These are phyloP conservation scores for Gentiana macrophylla DNA, from an alignment of 257 asterid genomes.

Conservation along the genomic window DNA sequence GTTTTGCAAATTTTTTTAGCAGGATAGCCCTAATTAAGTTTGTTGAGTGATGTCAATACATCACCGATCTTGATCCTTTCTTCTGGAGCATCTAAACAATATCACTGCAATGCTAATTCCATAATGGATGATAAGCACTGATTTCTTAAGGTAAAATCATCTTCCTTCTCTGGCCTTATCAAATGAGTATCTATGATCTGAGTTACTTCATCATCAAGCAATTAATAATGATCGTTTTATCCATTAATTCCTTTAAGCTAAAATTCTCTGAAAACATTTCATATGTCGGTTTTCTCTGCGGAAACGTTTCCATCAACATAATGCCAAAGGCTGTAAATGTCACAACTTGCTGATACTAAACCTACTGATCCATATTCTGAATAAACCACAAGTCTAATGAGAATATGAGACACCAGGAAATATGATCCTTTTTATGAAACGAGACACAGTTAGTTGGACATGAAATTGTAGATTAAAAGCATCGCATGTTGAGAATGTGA, in stretches of 20 bases:
- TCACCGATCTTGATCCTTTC: slow-evolving; percentile 27
- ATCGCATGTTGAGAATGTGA: too few relatives aligned
- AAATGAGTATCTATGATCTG: slow-evolving; percentile 21
- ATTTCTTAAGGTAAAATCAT: neutral
- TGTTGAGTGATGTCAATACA: slow-evolving; percentile 15
- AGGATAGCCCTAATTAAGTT: slow-evolving; percentile 13
- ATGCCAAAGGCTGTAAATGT: slow-evolving; percentile 34
- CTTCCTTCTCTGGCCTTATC: neutral
- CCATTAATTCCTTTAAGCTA: slow-evolving; percentile 23
- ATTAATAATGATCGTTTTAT: slow-evolving; percentile 13
- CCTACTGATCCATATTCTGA: slow-evolving; percentile 43
- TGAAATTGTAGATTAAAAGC: too few relatives aligned
- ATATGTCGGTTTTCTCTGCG: slow-evolving; percentile 26
- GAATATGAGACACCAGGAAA: neutral
- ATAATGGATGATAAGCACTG: slow-evolving; percentile 14
- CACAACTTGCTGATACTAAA: slow-evolving; percentile 28
- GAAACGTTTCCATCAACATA: slow-evolving; percentile 32
- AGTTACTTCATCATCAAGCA: neutral
- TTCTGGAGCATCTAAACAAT: slow-evolving; percentile 16
- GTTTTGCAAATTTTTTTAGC: neutral
- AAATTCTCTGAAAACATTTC: slow-evolving; percentile 17
- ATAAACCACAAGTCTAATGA: neutral
- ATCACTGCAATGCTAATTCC: slow-evolving; percentile 29
- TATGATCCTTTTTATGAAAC: too few relatives aligned
- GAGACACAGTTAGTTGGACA: too few relatives aligned